Conservation (phyloP, 2,329 filamentous ascomycete species). For the Neonectria neomacrospora region DNA sequence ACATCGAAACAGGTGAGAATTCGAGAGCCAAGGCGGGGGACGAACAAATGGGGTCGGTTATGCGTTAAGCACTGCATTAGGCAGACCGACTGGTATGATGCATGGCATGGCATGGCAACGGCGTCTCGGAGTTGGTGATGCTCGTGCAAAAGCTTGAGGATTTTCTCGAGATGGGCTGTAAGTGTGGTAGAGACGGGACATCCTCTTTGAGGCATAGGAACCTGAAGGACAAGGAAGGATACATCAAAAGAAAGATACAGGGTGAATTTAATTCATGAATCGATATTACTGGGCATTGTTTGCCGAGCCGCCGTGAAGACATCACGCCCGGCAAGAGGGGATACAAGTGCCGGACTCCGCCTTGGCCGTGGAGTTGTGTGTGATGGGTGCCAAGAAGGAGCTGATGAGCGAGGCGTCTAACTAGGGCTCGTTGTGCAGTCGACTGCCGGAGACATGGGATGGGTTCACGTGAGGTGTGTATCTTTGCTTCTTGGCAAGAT, state of each 20-base stretch:
- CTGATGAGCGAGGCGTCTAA: constrained; percentile 14
- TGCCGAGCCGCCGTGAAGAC: constrained; percentile 13
- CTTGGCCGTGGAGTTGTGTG: constrained; percentile 13
- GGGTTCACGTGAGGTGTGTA: constrained; percentile 9
- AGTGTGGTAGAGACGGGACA: constrained; percentile 42
- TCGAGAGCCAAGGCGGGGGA: constrained; percentile 36
- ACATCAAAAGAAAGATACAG: constrained; percentile 38
- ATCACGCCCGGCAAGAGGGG: constrained; percentile 4
- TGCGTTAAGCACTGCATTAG: constrained; percentile 44
- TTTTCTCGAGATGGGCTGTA: constrained; percentile 46
- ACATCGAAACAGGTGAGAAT: constrained; percentile 20
- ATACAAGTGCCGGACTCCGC: constrained; percentile 25
- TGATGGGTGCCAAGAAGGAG: constrained; percentile 22
- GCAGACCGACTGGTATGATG: constrained; percentile 49
- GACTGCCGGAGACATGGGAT: not conserved
- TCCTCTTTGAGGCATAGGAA: constrained; percentile 42
- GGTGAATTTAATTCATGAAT: constrained; percentile 28
- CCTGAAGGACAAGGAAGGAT: constrained; percentile 42
- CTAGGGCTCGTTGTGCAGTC: constrained; percentile 3
- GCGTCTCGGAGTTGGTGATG: constrained; percentile 57
- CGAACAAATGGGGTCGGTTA: constrained; percentile 40
- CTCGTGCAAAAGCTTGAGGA: constrained; percentile 47
- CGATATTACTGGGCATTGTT: constrained; percentile 14
- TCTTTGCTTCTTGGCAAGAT: constrained; percentile 4
- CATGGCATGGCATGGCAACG: constrained; percentile 53